Base-by-base conservation (phyloP, 768 basidiomycete species). In the Hypholoma sublateritium region DNA sequence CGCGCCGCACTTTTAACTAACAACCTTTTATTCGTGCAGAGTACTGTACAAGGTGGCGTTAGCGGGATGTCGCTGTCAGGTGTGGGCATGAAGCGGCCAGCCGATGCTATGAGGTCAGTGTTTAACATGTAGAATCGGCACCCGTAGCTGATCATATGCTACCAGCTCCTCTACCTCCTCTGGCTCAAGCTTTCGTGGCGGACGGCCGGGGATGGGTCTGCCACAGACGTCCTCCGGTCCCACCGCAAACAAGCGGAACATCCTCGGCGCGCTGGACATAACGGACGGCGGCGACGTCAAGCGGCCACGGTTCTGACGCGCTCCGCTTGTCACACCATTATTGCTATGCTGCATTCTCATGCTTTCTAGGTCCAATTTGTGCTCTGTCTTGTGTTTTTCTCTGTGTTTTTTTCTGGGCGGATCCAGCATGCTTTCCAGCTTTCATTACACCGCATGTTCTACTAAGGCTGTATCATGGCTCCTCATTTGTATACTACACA, bases 241-340 rank as follows among this genome's bases (percentile, higher is more conserved):
- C 56, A 62, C 58, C 57, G 67, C 59, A 48, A 68, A 63, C 8
- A 46, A 21, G 54, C 68, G 74, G 45, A 67, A 72, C 55, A 60
- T 75, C 9, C 64, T 78, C 19, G 75, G 70, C 34, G 59, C 67
- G 34, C 65, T 76, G 14, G 77, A 81, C 25, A 57, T 74, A 39
- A 70, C 66, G 9, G 72, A 74, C 14, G 66, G 73, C 44, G 76
- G 74, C 19, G 78, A 79, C 53, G 65, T 74, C 43, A 86, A 86
- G 67, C 19, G 46, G 21, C 46, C 21, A 12, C 22, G 46, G 22
- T 47, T 25, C 22, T 47, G 22, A 47, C 22, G 19, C 13, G 11
- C 22, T 46, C 2, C 39, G 39, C 17, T 17, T 6, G 16, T 9
- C 16, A 41, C 9, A 17, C 11, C 16, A 16, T 41, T 8, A 16